Evolutionary conservation across 2,329 filamentous ascomycete species (phyloP), one percentile per base, ranked within the genome.

Genomic region (Rhynchosporium agropyri): DNA sequence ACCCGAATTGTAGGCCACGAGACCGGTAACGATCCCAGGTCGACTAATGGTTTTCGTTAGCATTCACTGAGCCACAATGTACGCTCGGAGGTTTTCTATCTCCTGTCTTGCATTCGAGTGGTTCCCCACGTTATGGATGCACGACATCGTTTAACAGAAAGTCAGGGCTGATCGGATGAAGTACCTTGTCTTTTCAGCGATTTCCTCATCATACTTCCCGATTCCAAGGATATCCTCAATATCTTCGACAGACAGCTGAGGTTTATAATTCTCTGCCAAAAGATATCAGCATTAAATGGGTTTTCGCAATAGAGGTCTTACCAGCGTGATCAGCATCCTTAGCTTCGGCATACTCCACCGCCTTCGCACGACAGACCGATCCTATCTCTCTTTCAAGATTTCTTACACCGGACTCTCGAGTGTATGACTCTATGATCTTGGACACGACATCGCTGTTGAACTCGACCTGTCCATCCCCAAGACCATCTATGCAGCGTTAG

Each of bases 321-420:
- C 71, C 68, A 20, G 15, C 83, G 82, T 73, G 62, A 31, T 85
- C 85, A 7, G 83, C 81, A 74, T 99, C 95, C 72, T 89, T 90
- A 57, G 92, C 91, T 74, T 97, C 93, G 50, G 95, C 91, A 76
- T 88, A 98, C 76, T 98, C 90, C 26, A 99, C 95, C 2, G 95
- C 95, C 79, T 97, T 97, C 71, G 90, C 89, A 65, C 95, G 91
- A 76, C 95, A 97, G 45, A 99, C 92, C 15, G 91, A 91, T 46
- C 94, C 94, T 70, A 99, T 89, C 77, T 99, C 95, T 65, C 95
- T 90, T 78, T 99, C 95, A 28, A 99, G 84, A 73, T 96, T 98
- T 70, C 95, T 92, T 38, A 99, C 95, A 46, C 95, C 95, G 58
- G 94, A 91, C 78, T 99, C 95, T 67, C 94, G 92, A 46, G 95